Base-by-base conservation (phyloP, 805 yeast genomes). In the Helenozyma baotianmanensis region DNA sequence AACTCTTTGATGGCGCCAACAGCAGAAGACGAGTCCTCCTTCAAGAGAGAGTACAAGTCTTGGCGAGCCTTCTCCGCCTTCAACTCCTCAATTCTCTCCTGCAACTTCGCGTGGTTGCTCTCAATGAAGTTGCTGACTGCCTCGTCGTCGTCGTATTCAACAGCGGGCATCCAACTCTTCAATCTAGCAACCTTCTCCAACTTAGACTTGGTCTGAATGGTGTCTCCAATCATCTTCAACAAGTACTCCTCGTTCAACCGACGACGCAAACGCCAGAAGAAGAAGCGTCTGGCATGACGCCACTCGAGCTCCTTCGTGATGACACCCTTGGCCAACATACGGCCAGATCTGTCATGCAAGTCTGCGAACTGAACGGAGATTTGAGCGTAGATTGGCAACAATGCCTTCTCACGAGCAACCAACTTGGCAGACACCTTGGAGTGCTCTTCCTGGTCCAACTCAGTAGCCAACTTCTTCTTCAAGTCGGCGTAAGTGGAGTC, bases 231-330 rank as follows among this genome's bases (percentile, higher is more conserved):
- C 55, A 83, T 75, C 60, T 75, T 79, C 59, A 87, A 68, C 57
- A 90, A 69, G 62, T 87, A 86, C 61, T 86, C 95, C 65, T 92
- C 98, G 57, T 84, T 81, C 62, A 92, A 70, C 62, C 96, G 86
- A 67, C 98, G 82, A 69, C 97, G 85, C 42, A 87, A 76, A 64
- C 99, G 81, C 98, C 98, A 92, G 92, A 86, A 92, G 80, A 92
- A 92, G 79, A 74, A 85, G 54, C 97, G 80, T 72, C 99, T 86
- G 19, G 97, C 76, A 31, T 88, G 73, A 28, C 62, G 60, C 96
- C 96, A 89, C 52, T 82, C 79, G 33, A 92, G 65, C 50, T 87
- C 92, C 57, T 83, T 82, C 49, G 82, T 75, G 51, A 92, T 87
- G 38, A 82, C 83, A 38, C 90, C 95, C 75, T 92, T 94, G 35